Evolutionary conservation across 257 asterid species (phyloP).

Genomic region (Perilla frutescens): DNA sequence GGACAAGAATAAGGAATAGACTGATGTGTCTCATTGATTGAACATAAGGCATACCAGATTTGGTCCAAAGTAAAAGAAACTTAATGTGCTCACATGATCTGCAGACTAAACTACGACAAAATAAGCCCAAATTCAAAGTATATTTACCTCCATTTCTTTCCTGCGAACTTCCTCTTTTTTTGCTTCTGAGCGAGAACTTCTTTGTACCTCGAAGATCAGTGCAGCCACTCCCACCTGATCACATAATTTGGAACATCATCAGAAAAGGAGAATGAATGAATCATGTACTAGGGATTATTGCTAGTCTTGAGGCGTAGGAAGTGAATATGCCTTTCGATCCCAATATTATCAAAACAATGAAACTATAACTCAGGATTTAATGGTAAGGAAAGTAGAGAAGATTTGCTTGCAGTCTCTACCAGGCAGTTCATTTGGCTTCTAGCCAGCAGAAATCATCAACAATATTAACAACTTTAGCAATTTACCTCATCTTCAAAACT

Average conservation of each 20-base stretch:
- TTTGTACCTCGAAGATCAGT: constrained; percentile 83
- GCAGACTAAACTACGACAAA: constrained; percentile 1
- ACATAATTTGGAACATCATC: constrained; percentile 18
- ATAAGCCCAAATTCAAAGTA: neutral
- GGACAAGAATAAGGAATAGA: too few species aligned
- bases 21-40: constrained; percentile 1
- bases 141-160: constrained; percentile 75
- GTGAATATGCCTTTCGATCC: neutral
- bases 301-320: neutral
- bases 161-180: constrained; percentile 85
- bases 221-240: constrained; percentile 89
- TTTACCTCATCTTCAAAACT: neutral
- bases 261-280: constrained; percentile 21
- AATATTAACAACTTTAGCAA: neutral
- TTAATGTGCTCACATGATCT: neutral
- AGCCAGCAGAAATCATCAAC: constrained; percentile 5
- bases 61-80: neutral
- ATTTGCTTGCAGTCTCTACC: constrained; percentile 11
- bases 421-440: constrained; percentile 3
- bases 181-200: constrained; percentile 92
- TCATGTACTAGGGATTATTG: neutral
- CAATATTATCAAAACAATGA: neutral
- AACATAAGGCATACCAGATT: constrained; percentile 7
- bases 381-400: neutral
- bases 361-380: neutral